Evolutionary conservation across 345 rosid species (phyloP).

Genomic region (Acer yangbiense): DNA sequence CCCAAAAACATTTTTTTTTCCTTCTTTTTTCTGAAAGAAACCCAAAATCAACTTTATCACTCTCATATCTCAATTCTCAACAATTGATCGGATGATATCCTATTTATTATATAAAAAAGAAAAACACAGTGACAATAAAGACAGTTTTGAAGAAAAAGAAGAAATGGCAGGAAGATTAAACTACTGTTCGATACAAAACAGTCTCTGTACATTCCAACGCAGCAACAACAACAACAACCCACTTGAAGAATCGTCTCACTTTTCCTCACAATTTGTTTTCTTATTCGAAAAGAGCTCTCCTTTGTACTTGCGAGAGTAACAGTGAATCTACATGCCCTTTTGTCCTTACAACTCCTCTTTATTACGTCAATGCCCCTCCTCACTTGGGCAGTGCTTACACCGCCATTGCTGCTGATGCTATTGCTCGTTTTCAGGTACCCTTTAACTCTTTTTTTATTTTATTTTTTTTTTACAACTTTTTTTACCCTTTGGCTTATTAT

Average conservation of each 20-base stretch:
- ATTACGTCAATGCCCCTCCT: constrained; percentile 99
- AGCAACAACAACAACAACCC: constrained; percentile 35
- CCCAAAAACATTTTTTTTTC: too few relatives aligned
- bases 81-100: not conserved
- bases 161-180: constrained; percentile 70
- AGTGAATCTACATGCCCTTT: too few relatives aligned
- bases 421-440: constrained; percentile 96
- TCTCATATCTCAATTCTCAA: not conserved
- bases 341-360: constrained; percentile 95
- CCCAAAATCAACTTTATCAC: too few relatives aligned
- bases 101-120: not conserved
- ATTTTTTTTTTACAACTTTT: too few relatives aligned
- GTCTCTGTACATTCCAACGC: constrained; percentile 43
- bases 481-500: too few relatives aligned
- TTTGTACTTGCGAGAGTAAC: too few relatives aligned
- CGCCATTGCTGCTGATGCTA: constrained; percentile 92
- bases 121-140: too few relatives aligned
- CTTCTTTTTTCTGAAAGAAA: too few relatives aligned
- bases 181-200: constrained; percentile 50
- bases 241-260: constrained; percentile 40
- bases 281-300: constrained; percentile 39
- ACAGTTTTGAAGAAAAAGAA: too few relatives aligned
- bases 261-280: constrained; percentile 37
- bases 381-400: constrained; percentile 99
- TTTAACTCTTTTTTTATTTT: too few relatives aligned